A percentile compares a stretch with the other conserved stretches of the same genome.
Conservation (phyloP, 208 protist species). For the Crithidia expoeki region DNA sequence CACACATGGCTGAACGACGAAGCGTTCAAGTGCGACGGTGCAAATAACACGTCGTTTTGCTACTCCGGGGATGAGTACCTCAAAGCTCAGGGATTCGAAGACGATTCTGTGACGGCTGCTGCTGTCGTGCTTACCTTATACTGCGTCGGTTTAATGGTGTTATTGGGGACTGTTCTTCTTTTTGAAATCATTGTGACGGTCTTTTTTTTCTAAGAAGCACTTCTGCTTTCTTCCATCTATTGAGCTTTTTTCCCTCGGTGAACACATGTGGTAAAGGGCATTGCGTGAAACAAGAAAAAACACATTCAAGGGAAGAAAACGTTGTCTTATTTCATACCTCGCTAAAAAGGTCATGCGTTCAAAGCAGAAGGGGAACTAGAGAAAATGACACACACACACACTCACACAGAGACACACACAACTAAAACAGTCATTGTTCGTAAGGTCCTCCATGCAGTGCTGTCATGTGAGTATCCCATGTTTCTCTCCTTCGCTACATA, state of each 20-base stretch:
- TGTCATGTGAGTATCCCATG: too few relatives aligned
- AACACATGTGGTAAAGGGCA: too few relatives aligned
- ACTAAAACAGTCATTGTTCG: too few relatives aligned
- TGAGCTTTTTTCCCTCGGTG: too few relatives aligned
- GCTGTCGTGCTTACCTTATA: slow-evolving; percentile 18
- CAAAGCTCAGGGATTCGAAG: slow-evolving; percentile 41
- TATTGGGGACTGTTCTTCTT: slow-evolving; percentile 5
- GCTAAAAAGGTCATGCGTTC: background rate
- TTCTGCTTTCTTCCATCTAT: background rate
- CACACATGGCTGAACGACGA: slow-evolving; percentile 46
- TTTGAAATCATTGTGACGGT: background rate
- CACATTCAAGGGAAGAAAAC: background rate
- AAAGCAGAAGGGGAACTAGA: too few relatives aligned
- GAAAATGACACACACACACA: too few relatives aligned
- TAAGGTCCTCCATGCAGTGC: too few relatives aligned
- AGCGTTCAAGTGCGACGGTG: slow-evolving; percentile 59
- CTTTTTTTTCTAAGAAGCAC: background rate
- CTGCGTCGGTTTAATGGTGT: slow-evolving; percentile 6
- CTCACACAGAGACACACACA: too few relatives aligned
- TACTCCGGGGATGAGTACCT: slow-evolving; percentile 64
- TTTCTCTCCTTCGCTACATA: too few relatives aligned
- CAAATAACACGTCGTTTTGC: slow-evolving; percentile 69
- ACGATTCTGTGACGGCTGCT: slow-evolving; percentile 42
- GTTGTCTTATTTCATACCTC: background rate
- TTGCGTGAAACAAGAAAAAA: too few relatives aligned